A percentile compares a stretch with the other conserved stretches of the same genome.
phyloP scores from a whole-genome alignment of 2,329 filamentous ascomycete genomes.

The Neopestalotiopsis sp. region DNA sequence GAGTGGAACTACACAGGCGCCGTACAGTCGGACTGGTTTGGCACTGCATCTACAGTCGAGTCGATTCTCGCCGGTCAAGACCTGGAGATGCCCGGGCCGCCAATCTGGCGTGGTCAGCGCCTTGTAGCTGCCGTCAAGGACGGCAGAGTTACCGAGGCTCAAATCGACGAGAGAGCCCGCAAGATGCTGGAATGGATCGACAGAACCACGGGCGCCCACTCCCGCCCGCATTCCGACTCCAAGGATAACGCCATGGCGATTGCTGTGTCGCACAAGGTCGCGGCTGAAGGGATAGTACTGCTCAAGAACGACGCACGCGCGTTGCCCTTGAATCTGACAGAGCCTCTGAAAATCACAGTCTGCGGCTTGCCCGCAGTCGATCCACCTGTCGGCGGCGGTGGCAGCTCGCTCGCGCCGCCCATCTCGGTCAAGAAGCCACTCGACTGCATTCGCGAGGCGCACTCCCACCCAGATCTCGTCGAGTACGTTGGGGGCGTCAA shows the following conservation, averaged over 20 bases:
- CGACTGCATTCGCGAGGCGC: neutral
- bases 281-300: neutral
- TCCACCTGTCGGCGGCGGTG: neutral
- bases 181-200: slow-evolving; percentile 1
- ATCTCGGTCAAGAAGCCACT: neutral
- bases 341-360: neutral
- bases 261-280: neutral
- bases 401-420: neutral
- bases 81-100: slow-evolving; percentile 39
- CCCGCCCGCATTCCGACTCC: neutral
- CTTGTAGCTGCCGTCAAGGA: slow-evolving; percentile 25
- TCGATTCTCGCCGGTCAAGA: slow-evolving; percentile 37
- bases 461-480: neutral
- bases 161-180: slow-evolving; percentile 20
- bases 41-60: slow-evolving; percentile 36
- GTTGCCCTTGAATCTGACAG: neutral
- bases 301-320: neutral
- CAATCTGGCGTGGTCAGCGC: slow-evolving; percentile 27
- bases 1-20: slow-evolving; percentile 42
- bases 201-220: neutral
- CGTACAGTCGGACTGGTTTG: slow-evolving; percentile 42
- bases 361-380: neutral
- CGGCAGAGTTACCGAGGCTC: slow-evolving; percentile 21
- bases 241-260: neutral
- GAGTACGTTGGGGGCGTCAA: neutral